Evolutionary conservation across 2,329 filamentous ascomycete genomes (phyloP).

Genomic region (Stagonosporopsis chrysanthemi): DNA sequence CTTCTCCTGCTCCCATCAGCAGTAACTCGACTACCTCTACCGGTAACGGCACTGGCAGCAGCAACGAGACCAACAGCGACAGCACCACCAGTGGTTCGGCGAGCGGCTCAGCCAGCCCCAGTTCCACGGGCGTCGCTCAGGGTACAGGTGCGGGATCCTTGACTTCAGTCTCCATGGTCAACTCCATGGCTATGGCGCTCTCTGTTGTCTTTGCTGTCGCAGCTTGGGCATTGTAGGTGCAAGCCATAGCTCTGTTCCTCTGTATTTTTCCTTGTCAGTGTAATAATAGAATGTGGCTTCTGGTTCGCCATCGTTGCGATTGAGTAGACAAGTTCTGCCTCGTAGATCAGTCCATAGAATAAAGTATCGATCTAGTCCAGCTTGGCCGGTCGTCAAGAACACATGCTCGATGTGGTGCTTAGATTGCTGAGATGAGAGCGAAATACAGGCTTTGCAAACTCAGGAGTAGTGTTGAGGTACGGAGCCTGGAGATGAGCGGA

Average conservation of each 20-base stretch:
- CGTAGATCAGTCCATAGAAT: not conserved
- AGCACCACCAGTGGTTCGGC: slow-evolving; percentile 6
- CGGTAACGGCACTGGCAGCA: slow-evolving; percentile 22
- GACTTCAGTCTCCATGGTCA: slow-evolving; percentile 28
- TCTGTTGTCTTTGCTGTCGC: slow-evolving; percentile 38
- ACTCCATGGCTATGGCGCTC: slow-evolving; percentile 36
- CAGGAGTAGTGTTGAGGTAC: no score
- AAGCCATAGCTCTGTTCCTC: not conserved
- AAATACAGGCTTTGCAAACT: no score
- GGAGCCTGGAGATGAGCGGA: not conserved
- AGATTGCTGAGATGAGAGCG: not conserved
- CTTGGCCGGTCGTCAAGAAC: no score
- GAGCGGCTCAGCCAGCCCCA: slow-evolving; percentile 8
- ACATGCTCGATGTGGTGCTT: no score
- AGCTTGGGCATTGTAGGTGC: slow-evolving; percentile 33
- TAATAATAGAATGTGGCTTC: not conserved
- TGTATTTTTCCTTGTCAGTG: slow-evolving; percentile 8
- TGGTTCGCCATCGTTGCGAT: not conserved
- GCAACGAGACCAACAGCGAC: slow-evolving; percentile 12
- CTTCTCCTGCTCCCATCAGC: slow-evolving; percentile 21
- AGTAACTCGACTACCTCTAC: slow-evolving; percentile 28
- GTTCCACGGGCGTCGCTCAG: slow-evolving; percentile 5
- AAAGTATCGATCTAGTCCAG: not conserved
- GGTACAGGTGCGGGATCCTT: slow-evolving; percentile 20
- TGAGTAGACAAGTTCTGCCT: not conserved